Conservation (phyloP, 345 rosid species). For the Carallia pectinifolia region DNA sequence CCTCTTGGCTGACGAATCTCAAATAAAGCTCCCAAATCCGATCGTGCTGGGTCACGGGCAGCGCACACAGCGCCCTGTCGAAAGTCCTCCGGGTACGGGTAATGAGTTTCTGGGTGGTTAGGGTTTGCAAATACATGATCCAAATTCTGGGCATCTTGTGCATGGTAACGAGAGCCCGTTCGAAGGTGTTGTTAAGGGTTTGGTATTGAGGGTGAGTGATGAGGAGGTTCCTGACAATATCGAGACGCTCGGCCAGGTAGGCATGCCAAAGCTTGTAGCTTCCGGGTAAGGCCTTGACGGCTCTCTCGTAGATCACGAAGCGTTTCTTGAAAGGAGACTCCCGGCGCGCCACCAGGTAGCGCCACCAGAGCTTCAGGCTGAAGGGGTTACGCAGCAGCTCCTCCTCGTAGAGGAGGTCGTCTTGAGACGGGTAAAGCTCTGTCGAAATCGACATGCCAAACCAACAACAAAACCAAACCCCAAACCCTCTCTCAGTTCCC, state of each 20-base stretch:
- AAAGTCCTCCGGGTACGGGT: slow-evolving; percentile 58
- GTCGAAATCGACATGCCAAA: slow-evolving; percentile 54
- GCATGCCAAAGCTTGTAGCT: slow-evolving; percentile 92
- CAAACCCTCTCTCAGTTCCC: too few relatives aligned
- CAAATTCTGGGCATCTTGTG: slow-evolving; percentile 95
- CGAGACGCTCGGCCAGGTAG: slow-evolving; percentile 75
- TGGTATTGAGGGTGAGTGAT: slow-evolving; percentile 65
- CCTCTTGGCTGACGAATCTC: slow-evolving; percentile 79
- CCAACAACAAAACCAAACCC: too few relatives aligned
- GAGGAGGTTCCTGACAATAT: slow-evolving; percentile 66
- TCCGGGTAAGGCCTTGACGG: slow-evolving; percentile 83
- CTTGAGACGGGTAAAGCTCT: slow-evolving; percentile 82
- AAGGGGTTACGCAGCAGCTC: slow-evolving; percentile 85
- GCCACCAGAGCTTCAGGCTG: slow-evolving; percentile 93
- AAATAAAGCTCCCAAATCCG: slow-evolving; percentile 90
- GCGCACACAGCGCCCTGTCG: slow-evolving; percentile 83
- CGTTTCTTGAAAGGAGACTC: slow-evolving; percentile 72
- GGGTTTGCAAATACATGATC: slow-evolving; percentile 72
- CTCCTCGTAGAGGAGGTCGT: slow-evolving; percentile 80
- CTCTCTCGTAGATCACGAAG: slow-evolving; percentile 75
- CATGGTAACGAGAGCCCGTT: slow-evolving; percentile 83
- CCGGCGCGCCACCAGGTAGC: slow-evolving; percentile 68
- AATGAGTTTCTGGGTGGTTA: slow-evolving; percentile 61
- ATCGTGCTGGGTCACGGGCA: slow-evolving; percentile 91
- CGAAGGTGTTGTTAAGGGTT: slow-evolving; percentile 81